Percentiles rank a stretch among this genome's conserved stretches.
These are phyloP conservation scores for Neodidymelliopsis sp. DNA, from an alignment of 2,329 filamentous ascomycete species.

Conservation along the genomic window DNA sequence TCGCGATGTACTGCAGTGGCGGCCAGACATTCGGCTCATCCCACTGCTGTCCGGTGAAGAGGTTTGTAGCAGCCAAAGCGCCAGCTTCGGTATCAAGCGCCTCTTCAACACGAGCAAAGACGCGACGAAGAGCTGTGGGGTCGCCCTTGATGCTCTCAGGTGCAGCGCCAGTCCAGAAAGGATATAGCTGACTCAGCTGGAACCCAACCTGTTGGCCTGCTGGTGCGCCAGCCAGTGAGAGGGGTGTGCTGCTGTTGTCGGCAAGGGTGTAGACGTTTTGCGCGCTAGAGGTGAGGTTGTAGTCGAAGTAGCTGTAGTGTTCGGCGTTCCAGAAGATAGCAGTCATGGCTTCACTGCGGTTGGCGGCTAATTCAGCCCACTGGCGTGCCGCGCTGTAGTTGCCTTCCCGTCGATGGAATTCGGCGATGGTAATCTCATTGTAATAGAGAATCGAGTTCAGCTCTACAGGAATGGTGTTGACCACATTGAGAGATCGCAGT, in stretches of 20 bases:
- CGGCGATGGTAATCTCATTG: constrained; percentile 67
- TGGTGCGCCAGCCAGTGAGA: constrained; percentile 56
- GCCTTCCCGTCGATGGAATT: constrained; percentile 61
- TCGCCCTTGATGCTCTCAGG: constrained; percentile 64
- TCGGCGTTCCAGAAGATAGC: constrained; percentile 70
- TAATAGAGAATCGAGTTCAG: constrained; percentile 73
- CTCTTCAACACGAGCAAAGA: constrained; percentile 61
- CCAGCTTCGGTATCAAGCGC: constrained; percentile 63
- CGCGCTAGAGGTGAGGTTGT: constrained; percentile 66
- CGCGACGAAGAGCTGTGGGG: constrained; percentile 63
- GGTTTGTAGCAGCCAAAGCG: constrained; percentile 69
- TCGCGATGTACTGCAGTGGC: constrained; percentile 69
- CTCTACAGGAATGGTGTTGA: constrained; percentile 68
- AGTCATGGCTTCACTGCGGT: constrained; percentile 68
- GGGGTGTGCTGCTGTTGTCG: constrained; percentile 50
- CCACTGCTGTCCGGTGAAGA: constrained; percentile 70
- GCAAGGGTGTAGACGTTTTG: constrained; percentile 64
- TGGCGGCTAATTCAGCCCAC: constrained; percentile 60
- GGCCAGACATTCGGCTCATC: constrained; percentile 76
- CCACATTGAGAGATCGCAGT: constrained; percentile 67
- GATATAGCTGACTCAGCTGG: constrained; percentile 68
- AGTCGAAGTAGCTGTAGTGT: constrained; percentile 72
- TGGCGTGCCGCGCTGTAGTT: constrained; percentile 58
- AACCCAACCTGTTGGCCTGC: constrained; percentile 65
- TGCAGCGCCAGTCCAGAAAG: constrained; percentile 73